Evolutionary conservation across 768 basidiomycete genomes (phyloP).

Genomic region (Trametes cubensis): DNA sequence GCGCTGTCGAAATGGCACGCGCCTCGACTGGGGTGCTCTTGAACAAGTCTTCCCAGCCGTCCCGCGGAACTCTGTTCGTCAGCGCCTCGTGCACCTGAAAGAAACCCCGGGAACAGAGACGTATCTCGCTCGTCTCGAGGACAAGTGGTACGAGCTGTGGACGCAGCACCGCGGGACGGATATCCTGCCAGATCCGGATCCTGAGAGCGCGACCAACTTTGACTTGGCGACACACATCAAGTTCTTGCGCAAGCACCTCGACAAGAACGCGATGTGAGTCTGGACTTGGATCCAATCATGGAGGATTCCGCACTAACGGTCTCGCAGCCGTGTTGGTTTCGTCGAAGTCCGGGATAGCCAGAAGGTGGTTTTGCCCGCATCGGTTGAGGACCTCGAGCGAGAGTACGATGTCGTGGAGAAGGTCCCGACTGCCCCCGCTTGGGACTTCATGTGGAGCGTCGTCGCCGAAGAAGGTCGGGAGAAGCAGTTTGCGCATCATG

Average conservation of each 20-base stretch:
- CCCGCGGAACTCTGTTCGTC: constrained; percentile 71
- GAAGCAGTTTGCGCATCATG: constrained; percentile 60
- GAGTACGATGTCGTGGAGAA: constrained; percentile 57
- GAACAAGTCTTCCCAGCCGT: constrained; percentile 81
- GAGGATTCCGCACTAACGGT: not conserved
- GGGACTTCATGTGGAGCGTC: constrained; percentile 78
- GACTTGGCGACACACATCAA: constrained; percentile 79
- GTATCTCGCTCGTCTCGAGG: constrained; percentile 79
- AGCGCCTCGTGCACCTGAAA: constrained; percentile 62
- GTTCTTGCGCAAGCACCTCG: constrained; percentile 78
- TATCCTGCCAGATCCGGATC: constrained; percentile 72
- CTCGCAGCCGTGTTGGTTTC: constrained; percentile 64
- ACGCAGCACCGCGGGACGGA: constrained; percentile 64
- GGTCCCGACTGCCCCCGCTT: constrained; percentile 45
- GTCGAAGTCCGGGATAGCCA: constrained; percentile 45
- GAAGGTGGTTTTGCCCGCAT: constrained; percentile 43
- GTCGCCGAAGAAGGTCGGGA: constrained; percentile 77
- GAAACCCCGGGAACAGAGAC: constrained; percentile 67
- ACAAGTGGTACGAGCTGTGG: constrained; percentile 83
- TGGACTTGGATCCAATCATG: not conserved
- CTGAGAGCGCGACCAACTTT: constrained; percentile 69
- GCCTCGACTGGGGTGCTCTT: constrained; percentile 72
- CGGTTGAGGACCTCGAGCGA: constrained; percentile 46
- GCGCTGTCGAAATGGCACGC: constrained; percentile 63
- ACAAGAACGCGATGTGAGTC: constrained; percentile 85